Base-by-base conservation (phyloP, 352 stramenopile genomes). In the Pythium volutum region DNA sequence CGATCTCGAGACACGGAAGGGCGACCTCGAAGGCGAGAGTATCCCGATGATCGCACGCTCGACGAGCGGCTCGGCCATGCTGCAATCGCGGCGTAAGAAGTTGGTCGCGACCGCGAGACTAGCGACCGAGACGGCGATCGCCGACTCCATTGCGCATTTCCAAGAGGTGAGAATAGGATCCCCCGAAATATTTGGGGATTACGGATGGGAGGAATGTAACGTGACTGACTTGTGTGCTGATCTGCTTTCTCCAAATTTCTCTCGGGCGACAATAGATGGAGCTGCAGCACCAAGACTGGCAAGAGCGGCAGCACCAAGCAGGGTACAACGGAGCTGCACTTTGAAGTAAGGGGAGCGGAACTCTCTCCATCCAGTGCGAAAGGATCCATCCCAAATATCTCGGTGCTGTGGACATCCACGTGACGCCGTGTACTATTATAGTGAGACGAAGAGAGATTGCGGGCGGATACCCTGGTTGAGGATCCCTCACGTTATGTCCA, bases 201-300 rank as follows among this genome's bases (percentile, higher is more conserved):
- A 6, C n/a, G 3, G 36, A 43, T 43, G 36, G 36, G 36, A 18
- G 36, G 36, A 43, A 20, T 2, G 4, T 20, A 18, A 6, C 36
- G 14, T 11, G 14, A 36, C 31, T 36, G 31, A 36, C 31, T 36
- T 8, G 31, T 10, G 31, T 36, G 31, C 31, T 36, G 31, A 36
- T 36, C 31, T 36, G 31, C n/a, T 11, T 2, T 54, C 61, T 59
- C 62, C 64, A 54, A 23, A 36, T 18, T 62, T 43, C n/a, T 55
- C 26, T 43, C 14, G 36, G 11, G 36, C 12, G 6, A n/a, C 18
- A 5, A 18, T 50, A 84, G 79, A 83, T 87, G 76, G 74, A 88
- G 48, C 18, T 77, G 16, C 66, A 72, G 51, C 77, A 89, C 49
- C 67, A 82, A 60, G 61, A 78, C 42, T 89, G 80, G 77, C 74